phyloP scores from a whole-genome alignment of 352 stramenopile species.

The Phytophthora hybrid region DNA sequence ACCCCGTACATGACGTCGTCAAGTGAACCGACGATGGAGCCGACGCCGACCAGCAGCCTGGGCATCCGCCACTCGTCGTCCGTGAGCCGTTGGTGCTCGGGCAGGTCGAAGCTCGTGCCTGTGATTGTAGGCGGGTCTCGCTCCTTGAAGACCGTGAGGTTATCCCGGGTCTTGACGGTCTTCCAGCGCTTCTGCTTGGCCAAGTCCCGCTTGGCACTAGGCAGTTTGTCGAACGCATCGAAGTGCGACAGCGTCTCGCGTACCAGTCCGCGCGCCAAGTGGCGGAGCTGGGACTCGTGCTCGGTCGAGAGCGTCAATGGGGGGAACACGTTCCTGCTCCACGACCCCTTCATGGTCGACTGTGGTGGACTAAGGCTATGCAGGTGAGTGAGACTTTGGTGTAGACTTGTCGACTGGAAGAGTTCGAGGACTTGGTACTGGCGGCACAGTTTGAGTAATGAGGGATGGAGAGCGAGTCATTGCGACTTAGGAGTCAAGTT shows the following conservation, averaged over 20 bases:
- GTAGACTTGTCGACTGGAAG: neutral
- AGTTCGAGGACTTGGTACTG: neutral
- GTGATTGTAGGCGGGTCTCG: constrained; percentile 42
- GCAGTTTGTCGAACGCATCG: constrained; percentile 33
- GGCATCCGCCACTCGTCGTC: constrained; percentile 52
- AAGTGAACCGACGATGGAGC: constrained; percentile 56
- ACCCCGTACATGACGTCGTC: constrained; percentile 74
- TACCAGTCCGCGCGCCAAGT: constrained; percentile 41
- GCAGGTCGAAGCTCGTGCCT: constrained; percentile 36
- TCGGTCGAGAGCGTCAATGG: constrained; percentile 35
- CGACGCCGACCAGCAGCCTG: constrained; percentile 55
- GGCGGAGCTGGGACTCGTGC: constrained; percentile 35
- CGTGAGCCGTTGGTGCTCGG: constrained; percentile 42
- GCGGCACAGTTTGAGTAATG: constrained; percentile 29
- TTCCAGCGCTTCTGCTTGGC: constrained; percentile 50
- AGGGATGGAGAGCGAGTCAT: neutral
- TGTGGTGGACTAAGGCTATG: neutral
- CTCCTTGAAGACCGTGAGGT: constrained; percentile 52
- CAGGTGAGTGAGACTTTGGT: neutral
- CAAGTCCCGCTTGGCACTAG: constrained; percentile 25
- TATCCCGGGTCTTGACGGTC: constrained; percentile 51
- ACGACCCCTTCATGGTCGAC: constrained; percentile 27
- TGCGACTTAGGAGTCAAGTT: neutral
- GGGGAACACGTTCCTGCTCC: constrained; percentile 47
- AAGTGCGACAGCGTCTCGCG: constrained; percentile 47